These are phyloP conservation scores for Neurospora pannonica DNA, from an alignment of 495 filamentous ascomycete species.

Conservation along the genomic window DNA sequence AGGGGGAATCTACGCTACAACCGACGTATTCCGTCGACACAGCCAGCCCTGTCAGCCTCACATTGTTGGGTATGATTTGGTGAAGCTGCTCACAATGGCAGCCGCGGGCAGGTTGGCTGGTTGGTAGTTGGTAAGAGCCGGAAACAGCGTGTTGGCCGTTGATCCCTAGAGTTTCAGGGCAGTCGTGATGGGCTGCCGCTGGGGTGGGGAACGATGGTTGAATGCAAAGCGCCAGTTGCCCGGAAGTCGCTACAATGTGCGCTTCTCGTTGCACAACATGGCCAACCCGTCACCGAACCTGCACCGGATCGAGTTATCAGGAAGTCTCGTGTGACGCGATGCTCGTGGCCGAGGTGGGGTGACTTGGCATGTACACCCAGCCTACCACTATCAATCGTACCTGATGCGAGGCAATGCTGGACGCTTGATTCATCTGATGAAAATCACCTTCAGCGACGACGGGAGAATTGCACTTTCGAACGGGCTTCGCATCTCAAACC, in stretches of 20 bases:
- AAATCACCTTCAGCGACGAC: not conserved
- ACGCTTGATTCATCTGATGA: not conserved
- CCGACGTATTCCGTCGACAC: not conserved
- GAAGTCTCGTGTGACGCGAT: not conserved
- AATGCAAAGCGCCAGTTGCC: not conserved
- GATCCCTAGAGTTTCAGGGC: not conserved
- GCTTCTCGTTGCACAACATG: not conserved
- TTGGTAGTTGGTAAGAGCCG: not conserved
- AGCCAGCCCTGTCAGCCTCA: not conserved
- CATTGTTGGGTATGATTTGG: not conserved
- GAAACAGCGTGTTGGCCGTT: not conserved
- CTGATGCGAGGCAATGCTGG: not conserved
- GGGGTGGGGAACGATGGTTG: not conserved
- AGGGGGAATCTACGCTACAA: not conserved
- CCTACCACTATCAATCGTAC: not conserved
- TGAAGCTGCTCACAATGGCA: not conserved
- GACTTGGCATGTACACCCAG: not conserved
- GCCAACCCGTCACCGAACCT: not conserved
- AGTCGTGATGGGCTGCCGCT: not conserved
- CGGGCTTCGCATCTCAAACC: not conserved
- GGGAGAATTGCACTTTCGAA: not conserved
- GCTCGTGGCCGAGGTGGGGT: not conserved
- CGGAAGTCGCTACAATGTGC: not conserved
- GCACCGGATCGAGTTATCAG: not conserved
- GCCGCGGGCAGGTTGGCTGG: not conserved